Conservation (phyloP, 163 green algal species). For the Chlamydomonas reinhardtii region DNA sequence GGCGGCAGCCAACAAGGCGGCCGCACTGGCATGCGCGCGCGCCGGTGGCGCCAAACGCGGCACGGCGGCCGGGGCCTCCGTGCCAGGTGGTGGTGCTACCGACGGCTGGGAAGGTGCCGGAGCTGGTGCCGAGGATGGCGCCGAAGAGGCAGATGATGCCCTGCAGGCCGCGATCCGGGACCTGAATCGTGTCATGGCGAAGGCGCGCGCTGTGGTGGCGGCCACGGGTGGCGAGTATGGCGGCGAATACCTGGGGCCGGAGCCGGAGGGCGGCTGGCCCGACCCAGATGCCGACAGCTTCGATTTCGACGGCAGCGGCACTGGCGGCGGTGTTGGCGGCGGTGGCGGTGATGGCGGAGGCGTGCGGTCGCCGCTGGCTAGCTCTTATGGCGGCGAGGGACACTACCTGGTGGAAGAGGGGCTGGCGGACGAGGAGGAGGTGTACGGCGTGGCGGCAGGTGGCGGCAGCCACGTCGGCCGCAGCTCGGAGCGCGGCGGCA, state of each 20-base stretch:
- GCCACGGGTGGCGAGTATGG: slow-evolving; percentile 18
- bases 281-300: too few species aligned
- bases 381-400: slow-evolving; percentile 28
- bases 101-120: neutral
- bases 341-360: neutral
- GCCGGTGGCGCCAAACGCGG: neutral
- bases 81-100: too few species aligned
- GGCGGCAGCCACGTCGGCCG: neutral
- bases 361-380: neutral
- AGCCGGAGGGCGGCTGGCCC: too few species aligned
- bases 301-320: too few species aligned
- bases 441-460: neutral
- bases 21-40: neutral
- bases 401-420: slow-evolving; percentile 46
- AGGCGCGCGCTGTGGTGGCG: neutral
- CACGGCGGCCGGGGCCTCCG: too few species aligned
- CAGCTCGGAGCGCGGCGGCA: too few species aligned
- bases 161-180: neutral
- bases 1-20: neutral
- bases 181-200: neutral
- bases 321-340: neutral
- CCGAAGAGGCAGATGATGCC: neutral
- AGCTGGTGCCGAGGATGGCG: neutral
- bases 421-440: slow-evolving; percentile 20
- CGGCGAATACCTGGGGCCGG: neutral